A percentile compares a stretch with the other conserved stretches of the same genome.
Evolutionary conservation across 805 yeast genomes (phyloP).

Genomic region (Metschnikowia similis): DNA sequence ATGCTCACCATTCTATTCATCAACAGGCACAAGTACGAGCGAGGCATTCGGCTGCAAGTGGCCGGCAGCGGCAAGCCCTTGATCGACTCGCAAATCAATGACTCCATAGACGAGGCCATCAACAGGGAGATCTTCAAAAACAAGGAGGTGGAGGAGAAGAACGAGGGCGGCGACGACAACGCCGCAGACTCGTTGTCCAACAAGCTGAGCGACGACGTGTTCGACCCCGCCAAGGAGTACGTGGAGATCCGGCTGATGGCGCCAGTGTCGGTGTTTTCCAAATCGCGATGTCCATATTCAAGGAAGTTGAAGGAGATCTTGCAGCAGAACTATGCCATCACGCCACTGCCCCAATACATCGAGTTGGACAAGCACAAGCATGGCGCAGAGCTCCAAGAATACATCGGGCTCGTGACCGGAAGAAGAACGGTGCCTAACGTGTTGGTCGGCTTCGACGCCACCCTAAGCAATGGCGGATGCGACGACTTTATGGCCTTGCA

Average conservation of each 20-base stretch:
- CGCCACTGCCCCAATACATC: slow-evolving; percentile 68
- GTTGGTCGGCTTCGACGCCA: slow-evolving; percentile 13
- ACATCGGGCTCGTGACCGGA: slow-evolving; percentile 42
- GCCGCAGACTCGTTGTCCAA: slow-evolving; percentile 7
- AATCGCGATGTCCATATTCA: slow-evolving; percentile 70
- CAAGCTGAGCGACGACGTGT: slow-evolving; percentile 8
- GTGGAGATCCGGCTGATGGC: slow-evolving; percentile 52
- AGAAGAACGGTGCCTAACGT: slow-evolving; percentile 18
- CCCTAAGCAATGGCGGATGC: slow-evolving; percentile 74
- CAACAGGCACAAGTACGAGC: slow-evolving; percentile 28
- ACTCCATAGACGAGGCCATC: slow-evolving; percentile 35
- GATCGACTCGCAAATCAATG: slow-evolving; percentile 34
- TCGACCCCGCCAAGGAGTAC: slow-evolving; percentile 41
- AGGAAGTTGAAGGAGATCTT: slow-evolving; percentile 65
- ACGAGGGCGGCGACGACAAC: slow-evolving; percentile 5
- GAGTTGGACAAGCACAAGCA: slow-evolving; percentile 79
- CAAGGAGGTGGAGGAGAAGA: slow-evolving; percentile 11
- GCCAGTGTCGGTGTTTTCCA: slow-evolving; percentile 62
- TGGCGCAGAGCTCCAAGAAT: slow-evolving; percentile 71
- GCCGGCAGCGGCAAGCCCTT: slow-evolving; percentile 18
- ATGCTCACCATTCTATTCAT: slow-evolving; percentile 23
- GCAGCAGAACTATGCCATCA: slow-evolving; percentile 56
- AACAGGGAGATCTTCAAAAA: slow-evolving; percentile 32
- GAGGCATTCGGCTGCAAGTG: slow-evolving; percentile 26
- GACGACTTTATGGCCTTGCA: slow-evolving; percentile 74